phyloP scores from a whole-genome alignment of 441 rosid genomes.

The California macrophylla region DNA sequence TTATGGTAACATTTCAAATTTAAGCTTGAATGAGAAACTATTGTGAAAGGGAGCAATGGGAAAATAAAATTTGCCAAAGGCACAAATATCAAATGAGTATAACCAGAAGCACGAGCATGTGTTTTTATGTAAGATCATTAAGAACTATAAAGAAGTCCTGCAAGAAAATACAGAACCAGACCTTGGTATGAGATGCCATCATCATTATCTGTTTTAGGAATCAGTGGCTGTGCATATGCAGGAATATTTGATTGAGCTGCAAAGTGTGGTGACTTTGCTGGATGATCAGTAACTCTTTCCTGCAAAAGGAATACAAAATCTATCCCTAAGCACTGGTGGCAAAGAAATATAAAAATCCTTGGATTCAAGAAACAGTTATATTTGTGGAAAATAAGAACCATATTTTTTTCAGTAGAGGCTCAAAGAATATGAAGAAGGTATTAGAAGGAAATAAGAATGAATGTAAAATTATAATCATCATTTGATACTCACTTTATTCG shows the following conservation, averaged over 20 bases:
- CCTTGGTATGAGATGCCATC: slow-evolving; percentile 5
- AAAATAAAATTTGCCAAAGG: background rate
- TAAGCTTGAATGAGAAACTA: background rate
- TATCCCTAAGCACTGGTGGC: background rate
- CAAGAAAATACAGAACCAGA: slow-evolving; percentile 1
- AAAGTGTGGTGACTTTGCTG: slow-evolving; percentile 6
- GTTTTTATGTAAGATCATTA: background rate
- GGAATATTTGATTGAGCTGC: background rate
- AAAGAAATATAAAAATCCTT: background rate
- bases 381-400: background rate
- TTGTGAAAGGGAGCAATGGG: background rate
- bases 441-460: background rate
- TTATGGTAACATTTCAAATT: background rate
- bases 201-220: background rate
- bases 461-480: background rate
- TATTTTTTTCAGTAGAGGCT: background rate
- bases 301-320: background rate
- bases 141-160: background rate
- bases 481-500: background rate
- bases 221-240: background rate
- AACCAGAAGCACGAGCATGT: background rate
- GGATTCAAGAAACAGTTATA: background rate
- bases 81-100: background rate
- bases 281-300: slow-evolving; percentile 6
- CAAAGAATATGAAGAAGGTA: background rate